These are phyloP conservation scores for Tolypocladium cylindrosporum DNA, from an alignment of 2,329 filamentous ascomycete species.

Conservation along the genomic window DNA sequence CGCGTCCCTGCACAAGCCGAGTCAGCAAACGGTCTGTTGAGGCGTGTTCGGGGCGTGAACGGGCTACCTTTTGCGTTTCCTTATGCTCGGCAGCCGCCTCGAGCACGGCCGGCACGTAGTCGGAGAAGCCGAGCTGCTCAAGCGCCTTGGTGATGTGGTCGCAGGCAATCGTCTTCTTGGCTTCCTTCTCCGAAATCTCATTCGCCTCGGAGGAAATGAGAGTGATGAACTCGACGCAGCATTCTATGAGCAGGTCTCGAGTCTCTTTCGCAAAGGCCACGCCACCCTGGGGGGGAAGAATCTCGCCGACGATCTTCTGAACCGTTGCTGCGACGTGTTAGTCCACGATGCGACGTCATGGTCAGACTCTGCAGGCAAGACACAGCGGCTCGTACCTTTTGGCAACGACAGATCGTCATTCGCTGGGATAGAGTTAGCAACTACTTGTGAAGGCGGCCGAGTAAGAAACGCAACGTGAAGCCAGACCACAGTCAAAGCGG, in stretches of 20 bases:
- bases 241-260: slow-evolving; percentile 91
- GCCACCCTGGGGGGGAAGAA: slow-evolving; percentile 64
- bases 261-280: slow-evolving; percentile 92
- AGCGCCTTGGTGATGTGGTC: slow-evolving; percentile 96
- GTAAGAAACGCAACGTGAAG: slow-evolving; percentile 7
- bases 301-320: slow-evolving; percentile 88
- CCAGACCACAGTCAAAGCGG: slow-evolving; percentile 10
- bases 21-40: background rate
- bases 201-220: slow-evolving; percentile 98
- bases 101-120: slow-evolving; percentile 81
- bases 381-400: slow-evolving; percentile 38
- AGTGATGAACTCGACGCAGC: slow-evolving; percentile 98
- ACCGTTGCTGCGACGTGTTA: slow-evolving; percentile 46
- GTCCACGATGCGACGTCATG: background rate
- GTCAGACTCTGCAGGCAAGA: background rate
- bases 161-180: slow-evolving; percentile 97
- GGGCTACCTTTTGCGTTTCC: slow-evolving; percentile 73
- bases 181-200: slow-evolving; percentile 96
- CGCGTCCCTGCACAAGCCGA: slow-evolving; percentile 58
- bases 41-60: no score
- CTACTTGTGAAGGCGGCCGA: background rate
- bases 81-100: slow-evolving; percentile 88
- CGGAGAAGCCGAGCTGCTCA: slow-evolving; percentile 81
- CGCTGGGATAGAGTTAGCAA: slow-evolving; percentile 32
- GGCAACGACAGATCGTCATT: slow-evolving; percentile 56